A percentile compares a stretch with the other conserved stretches of the same genome.
These are phyloP conservation scores for Solanum sparsipilum DNA, from an alignment of 257 asterid genomes.

Conservation along the genomic window DNA sequence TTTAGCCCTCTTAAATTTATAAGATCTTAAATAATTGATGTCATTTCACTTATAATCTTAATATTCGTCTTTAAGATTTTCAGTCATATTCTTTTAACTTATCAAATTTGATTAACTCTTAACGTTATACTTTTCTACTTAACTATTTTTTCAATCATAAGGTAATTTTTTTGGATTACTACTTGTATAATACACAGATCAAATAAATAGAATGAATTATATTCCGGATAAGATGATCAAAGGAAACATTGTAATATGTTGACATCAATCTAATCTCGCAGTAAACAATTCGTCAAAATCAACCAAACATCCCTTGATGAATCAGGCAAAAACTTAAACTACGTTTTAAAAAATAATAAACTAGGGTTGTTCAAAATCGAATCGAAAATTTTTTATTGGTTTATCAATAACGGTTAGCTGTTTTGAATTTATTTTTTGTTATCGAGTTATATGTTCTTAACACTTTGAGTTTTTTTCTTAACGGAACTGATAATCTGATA, in stretches of 20 bases:
- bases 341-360: background rate
- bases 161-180: background rate
- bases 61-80: background rate
- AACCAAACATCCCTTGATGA: background rate
- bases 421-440: background rate
- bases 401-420: background rate
- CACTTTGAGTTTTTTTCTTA: background rate
- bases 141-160: background rate
- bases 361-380: background rate
- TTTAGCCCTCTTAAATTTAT: background rate
- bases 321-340: background rate
- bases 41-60: background rate
- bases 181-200: background rate
- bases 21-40: background rate
- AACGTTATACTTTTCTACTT: background rate
- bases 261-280: background rate
- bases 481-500: too few relatives aligned
- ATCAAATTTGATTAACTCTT: background rate
- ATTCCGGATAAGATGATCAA: background rate
- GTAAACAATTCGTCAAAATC: background rate
- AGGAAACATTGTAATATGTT: background rate
- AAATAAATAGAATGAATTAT: background rate
- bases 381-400: fast-evolving
- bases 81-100: background rate
- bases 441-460: too few relatives aligned